These are phyloP conservation scores for Protostelium mycophagum DNA, from an alignment of 78 protist species.

Conservation along the genomic window DNA sequence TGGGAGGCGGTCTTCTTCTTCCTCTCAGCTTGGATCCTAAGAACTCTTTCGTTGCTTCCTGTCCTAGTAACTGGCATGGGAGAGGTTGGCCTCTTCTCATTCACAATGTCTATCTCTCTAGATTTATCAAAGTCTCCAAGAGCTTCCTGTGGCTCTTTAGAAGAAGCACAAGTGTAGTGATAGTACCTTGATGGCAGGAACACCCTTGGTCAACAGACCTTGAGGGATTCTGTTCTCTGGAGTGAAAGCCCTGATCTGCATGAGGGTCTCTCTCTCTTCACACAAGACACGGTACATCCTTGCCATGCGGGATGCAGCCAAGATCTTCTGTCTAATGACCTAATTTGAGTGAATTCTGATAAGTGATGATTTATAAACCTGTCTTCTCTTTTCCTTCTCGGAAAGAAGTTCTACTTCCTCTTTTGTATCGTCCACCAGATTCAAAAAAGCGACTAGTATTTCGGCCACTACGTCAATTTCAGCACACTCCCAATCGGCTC, in stretches of 20 bases:
- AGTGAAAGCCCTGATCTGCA: slow-evolving; percentile 83
- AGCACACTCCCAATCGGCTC: not conserved
- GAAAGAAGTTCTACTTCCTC: slow-evolving; percentile 50
- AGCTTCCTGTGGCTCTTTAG: slow-evolving; percentile 6
- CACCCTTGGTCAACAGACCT: slow-evolving; percentile 82
- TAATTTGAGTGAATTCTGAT: not conserved
- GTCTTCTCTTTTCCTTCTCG: slow-evolving; percentile 62
- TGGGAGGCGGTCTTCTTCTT: not conserved
- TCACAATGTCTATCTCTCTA: slow-evolving; percentile 45
- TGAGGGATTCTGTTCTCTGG: slow-evolving; percentile 71
- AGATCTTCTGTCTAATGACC: not conserved
- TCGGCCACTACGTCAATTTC: slow-evolving; percentile 25
- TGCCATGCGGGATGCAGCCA: not conserved
- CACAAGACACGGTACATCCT: slow-evolving; percentile 17
- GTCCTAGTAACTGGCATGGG: not conserved
- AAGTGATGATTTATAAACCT: not conserved
- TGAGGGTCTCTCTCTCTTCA: slow-evolving; percentile 85
- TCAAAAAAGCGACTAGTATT: slow-evolving; percentile 25
- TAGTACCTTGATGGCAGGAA: slow-evolving; percentile 15
- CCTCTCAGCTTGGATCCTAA: not conserved
- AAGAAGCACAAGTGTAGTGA: not conserved
- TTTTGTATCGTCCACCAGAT: slow-evolving; percentile 62
- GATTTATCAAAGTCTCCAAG: slow-evolving; percentile 59
- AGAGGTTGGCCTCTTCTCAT: slow-evolving; percentile 43
- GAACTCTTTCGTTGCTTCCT: not conserved